Percentiles rank a stretch among this genome's conserved stretches.
These are phyloP conservation scores for Oenanthe sinensis DNA, from an alignment of 129 eudicot species.

Conservation along the genomic window DNA sequence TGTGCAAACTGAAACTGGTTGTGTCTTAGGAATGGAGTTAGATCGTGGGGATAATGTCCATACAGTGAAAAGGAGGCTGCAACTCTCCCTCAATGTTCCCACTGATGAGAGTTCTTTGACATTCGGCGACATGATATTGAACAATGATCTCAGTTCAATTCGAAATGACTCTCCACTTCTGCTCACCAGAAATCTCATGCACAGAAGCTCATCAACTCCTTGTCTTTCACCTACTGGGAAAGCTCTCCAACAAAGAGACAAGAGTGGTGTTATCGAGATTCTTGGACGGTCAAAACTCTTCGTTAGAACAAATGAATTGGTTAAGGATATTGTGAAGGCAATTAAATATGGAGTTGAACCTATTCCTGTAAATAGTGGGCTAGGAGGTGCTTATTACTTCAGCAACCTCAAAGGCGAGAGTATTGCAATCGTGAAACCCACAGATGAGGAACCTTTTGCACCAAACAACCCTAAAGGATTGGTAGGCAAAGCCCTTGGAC, in stretches of 20 bases:
- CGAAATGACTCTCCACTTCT: too few species aligned
- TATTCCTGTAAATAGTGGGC: slow-evolving; percentile 54
- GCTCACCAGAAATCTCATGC: slow-evolving; percentile 49
- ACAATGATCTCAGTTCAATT: slow-evolving; percentile 56
- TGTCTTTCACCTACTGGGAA: slow-evolving; percentile 53
- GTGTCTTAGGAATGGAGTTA: slow-evolving; percentile 67
- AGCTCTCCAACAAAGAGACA: slow-evolving; percentile 41
- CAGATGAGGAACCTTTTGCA: slow-evolving; percentile 87
- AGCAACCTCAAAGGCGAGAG: slow-evolving; percentile 45
- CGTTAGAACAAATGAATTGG: slow-evolving; percentile 32
- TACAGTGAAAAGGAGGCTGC: slow-evolving; percentile 57
- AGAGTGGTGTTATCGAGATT: slow-evolving; percentile 46
- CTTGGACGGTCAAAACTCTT: slow-evolving; percentile 39
- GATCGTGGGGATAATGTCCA: slow-evolving; percentile 62
- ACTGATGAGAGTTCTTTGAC: slow-evolving; percentile 53
- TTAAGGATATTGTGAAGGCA: slow-evolving; percentile 44
- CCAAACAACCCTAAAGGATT: slow-evolving; percentile 86
- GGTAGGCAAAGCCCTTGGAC: slow-evolving; percentile 71
- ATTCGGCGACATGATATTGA: slow-evolving; percentile 58
- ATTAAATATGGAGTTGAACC: slow-evolving; percentile 50
- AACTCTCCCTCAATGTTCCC: slow-evolving; percentile 54
- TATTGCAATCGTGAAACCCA: slow-evolving; percentile 77
- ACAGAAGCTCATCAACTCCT: slow-evolving; percentile 61
- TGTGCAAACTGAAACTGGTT: slow-evolving; percentile 73
- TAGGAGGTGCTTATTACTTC: slow-evolving; percentile 75